Percentiles rank a stretch among this genome's conserved stretches.
Conservation (phyloP, 2,329 filamentous ascomycete species). For the Fusarium irregulare region DNA sequence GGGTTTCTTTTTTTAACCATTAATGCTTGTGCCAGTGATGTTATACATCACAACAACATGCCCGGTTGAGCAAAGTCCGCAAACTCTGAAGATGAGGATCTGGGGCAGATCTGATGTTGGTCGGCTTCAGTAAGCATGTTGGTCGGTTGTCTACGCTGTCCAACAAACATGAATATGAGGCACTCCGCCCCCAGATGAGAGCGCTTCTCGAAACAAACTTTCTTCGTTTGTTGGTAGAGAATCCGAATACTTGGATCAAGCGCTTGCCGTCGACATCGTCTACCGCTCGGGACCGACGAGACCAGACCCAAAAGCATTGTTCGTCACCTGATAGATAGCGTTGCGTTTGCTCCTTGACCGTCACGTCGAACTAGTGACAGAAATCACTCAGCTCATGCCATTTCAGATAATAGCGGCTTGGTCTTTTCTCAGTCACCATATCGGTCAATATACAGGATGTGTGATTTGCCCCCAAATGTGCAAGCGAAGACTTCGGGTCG, state of each 20-base stretch:
- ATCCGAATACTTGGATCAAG: conserved; percentile 9
- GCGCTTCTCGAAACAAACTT: conserved; percentile 34
- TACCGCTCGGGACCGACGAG: conserved; percentile 19
- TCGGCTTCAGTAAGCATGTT: conserved; percentile 18
- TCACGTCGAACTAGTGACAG: conserved; percentile 13
- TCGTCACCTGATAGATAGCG: conserved; percentile 15
- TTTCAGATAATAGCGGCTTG: conserved; percentile 11
- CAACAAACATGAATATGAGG: conserved; percentile 14
- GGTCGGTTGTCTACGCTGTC: conserved; percentile 7
- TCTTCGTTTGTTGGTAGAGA: conserved; percentile 10
- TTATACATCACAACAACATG: conserved; percentile 13
- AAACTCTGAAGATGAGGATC: conserved; percentile 15
- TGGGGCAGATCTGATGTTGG: conserved; percentile 33
- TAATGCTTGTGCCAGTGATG: conserved; percentile 10
- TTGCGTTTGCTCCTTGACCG: conserved; percentile 6
- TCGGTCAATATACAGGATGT: conserved; percentile 16
- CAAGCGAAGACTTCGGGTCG: conserved; percentile 34
- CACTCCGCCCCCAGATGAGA: conserved; percentile 22
- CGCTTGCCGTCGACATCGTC: conserved; percentile 18
- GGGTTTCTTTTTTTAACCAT: conserved; percentile 37
- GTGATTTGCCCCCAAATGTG: conserved; percentile 36
- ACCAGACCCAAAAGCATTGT: conserved; percentile 7
- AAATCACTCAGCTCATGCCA: conserved; percentile 26
- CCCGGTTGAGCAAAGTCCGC: conserved; percentile 10
- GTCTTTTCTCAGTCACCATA: conserved; percentile 24